Base-by-base conservation (phyloP, 1,284 basidiomycete genomes). In the Limonomyces culmigenus region DNA sequence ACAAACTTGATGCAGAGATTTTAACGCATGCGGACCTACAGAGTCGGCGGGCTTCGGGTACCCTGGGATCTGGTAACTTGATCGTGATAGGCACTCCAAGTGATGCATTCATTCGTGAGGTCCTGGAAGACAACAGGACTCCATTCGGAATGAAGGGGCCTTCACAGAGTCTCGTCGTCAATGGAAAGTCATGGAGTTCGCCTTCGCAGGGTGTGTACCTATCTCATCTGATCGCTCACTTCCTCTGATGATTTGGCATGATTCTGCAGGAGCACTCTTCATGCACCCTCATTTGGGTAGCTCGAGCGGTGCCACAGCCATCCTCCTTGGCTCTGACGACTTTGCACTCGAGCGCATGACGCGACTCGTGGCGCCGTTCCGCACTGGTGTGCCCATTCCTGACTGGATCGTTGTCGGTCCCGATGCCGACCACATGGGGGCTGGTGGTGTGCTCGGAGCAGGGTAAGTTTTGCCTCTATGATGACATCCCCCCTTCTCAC, bases 361-460 rank as follows among this genome's bases (percentile, higher is more conserved):
- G 0, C 51, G 66, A 1, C 64, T 78, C 21, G 55, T 87, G n/a
- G 77, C 88, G 45, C 85, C 86, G 2, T 67, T 81, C 16, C 70
- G 86, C 10, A 89, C 84, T 0, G 85, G 83, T 3, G 60, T 87
- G 4, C 51, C 70, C 6, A 58, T 67, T 1, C 81, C 85, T 2
- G 79, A 85, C 47, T 89, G 83, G 80, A 48, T 81, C 2, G 59
- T 86, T 13, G 56, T 74, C 2, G 65, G 67, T 5, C 50, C 55
- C 2, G 50, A 55, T 6, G 60, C 67, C 10, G 74, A 75, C 44
- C 51, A 45, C 35, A 54, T 67, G 14, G 81, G 75, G 8, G 70
- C 76, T 11, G 80, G 68, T 10, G 85, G 78, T 1, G 56, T 87
- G n/a, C 50, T 67, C 12, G 83, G 70, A 16, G 77, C 76, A 42